phyloP scores from a whole-genome alignment of 139 green algal species.

The Micractinium conductrix region DNA sequence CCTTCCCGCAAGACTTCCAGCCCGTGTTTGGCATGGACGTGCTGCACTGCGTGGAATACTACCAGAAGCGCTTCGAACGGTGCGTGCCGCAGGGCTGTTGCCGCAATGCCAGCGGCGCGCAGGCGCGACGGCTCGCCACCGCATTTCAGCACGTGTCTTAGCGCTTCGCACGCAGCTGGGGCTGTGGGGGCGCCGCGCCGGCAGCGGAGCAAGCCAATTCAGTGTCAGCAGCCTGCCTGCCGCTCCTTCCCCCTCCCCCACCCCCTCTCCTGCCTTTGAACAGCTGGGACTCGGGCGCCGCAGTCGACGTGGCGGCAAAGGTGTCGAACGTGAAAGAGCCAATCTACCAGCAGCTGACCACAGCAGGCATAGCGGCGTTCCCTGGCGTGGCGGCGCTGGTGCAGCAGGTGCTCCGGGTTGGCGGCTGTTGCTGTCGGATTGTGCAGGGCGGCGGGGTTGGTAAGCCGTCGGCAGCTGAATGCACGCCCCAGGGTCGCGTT shows the following conservation, averaged over 20 bases:
- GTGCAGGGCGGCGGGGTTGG: too few species aligned
- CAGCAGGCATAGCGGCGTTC: conserved; percentile 55
- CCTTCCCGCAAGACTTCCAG: conserved; percentile 72
- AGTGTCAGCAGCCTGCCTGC: not conserved
- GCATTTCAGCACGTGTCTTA: too few species aligned
- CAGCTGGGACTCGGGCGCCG: conserved; percentile 41
- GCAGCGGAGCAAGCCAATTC: too few species aligned
- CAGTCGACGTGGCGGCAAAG: conserved; percentile 29
- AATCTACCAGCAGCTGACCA: conserved; percentile 60
- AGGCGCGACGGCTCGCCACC: too few species aligned
- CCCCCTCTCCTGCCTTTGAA: too few species aligned
- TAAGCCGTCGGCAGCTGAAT: too few species aligned
- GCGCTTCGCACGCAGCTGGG: not conserved
- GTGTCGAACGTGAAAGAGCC: conserved; percentile 65
- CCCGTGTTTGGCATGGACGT: conserved; percentile 88
- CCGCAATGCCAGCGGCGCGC: too few species aligned
- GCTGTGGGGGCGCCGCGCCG: too few species aligned
- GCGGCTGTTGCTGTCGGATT: too few species aligned
- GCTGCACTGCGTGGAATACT: conserved; percentile 65
- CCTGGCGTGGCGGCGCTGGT: conserved; percentile 39
- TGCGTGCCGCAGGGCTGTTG: too few species aligned
- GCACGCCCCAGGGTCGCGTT: too few species aligned
- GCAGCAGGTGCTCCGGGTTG: not conserved
- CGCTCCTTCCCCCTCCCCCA: not conserved
- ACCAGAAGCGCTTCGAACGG: conserved; percentile 50